Conservation (phyloP, 1,284 basidiomycete genomes). For the Cryptococcus floricola region DNA sequence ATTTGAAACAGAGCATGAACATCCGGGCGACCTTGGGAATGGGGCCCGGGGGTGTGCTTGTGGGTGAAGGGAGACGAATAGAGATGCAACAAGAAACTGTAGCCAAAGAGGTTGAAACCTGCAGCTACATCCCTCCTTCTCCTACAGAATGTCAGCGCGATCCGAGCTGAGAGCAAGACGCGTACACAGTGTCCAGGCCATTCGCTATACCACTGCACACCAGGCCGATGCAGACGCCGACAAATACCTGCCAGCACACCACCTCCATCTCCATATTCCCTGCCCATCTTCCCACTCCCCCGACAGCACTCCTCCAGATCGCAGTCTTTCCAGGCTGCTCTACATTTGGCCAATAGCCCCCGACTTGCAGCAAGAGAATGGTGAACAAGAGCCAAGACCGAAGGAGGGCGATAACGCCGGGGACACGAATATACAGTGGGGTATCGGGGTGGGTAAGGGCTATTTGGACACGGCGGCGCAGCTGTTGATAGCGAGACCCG, state of each 20-base stretch:
- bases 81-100: slow-evolving; percentile 44
- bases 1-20: slow-evolving; percentile 45
- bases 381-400: slow-evolving; percentile 41
- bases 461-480: slow-evolving; percentile 6
- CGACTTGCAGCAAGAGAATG: slow-evolving; percentile 39
- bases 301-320: slow-evolving; percentile 8
- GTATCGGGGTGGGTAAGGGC: slow-evolving; percentile 30
- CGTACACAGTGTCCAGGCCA: slow-evolving; percentile 41
- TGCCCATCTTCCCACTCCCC: slow-evolving; percentile 29
- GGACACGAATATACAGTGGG: slow-evolving; percentile 35
- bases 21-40: slow-evolving; percentile 38
- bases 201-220: slow-evolving; percentile 38
- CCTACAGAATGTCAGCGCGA: slow-evolving; percentile 7
- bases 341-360: slow-evolving; percentile 30
- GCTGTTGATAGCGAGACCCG: slow-evolving; percentile 2
- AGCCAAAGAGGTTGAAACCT: slow-evolving; percentile 48
- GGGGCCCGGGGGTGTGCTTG: slow-evolving; percentile 26
- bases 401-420: slow-evolving; percentile 33
- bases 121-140: slow-evolving; percentile 35
- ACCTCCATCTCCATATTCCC: slow-evolving; percentile 39
- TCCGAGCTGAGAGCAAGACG: background rate
- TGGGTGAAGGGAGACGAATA: slow-evolving; percentile 48
- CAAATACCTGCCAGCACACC: slow-evolving; percentile 46
- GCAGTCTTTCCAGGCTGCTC: background rate
- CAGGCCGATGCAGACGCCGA: slow-evolving; percentile 41